These are phyloP conservation scores for Aspergillus glaucus DNA, from an alignment of 2,329 filamentous ascomycete species.

Conservation along the genomic window DNA sequence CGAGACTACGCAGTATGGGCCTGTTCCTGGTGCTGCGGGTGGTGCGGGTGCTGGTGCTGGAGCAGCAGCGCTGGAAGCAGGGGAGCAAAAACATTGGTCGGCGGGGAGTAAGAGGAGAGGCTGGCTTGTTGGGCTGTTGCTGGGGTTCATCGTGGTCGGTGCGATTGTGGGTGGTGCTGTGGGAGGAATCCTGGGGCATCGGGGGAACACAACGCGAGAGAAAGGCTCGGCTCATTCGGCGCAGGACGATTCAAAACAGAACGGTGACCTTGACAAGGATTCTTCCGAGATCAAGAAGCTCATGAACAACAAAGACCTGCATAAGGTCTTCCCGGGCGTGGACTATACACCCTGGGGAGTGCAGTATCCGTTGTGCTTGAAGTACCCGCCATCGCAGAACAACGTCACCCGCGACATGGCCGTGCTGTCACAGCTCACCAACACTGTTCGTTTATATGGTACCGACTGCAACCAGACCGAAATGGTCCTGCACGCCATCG, in stretches of 20 bases:
- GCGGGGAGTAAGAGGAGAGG: constrained; percentile 60
- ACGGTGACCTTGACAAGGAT: constrained; percentile 66
- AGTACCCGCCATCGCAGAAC: constrained; percentile 78
- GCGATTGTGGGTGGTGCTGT: constrained; percentile 69
- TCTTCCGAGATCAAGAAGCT: constrained; percentile 74
- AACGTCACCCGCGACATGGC: constrained; percentile 90
- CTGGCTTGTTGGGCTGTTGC: constrained; percentile 63
- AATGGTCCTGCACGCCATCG: constrained; percentile 80
- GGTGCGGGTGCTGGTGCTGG: neutral
- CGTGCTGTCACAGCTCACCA: constrained; percentile 82
- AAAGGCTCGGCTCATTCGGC: constrained; percentile 46
- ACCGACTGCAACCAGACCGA: constrained; percentile 97
- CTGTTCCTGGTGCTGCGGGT: constrained; percentile 37
- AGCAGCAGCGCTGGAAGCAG: constrained; percentile 19
- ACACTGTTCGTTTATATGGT: constrained; percentile 81
- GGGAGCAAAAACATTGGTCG: constrained; percentile 63
- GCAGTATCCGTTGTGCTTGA: constrained; percentile 78
- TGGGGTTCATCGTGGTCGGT: constrained; percentile 58
- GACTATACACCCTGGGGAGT: constrained; percentile 91
- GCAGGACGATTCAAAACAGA: constrained; percentile 52
- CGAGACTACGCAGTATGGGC: constrained; percentile 48
- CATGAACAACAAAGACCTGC: constrained; percentile 71
- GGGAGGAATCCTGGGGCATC: constrained; percentile 62
- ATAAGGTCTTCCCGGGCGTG: constrained; percentile 91
- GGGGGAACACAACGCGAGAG: constrained; percentile 26